phyloP scores from a whole-genome alignment of 495 filamentous ascomycete species.

The Aspergillus olivimuriae region DNA sequence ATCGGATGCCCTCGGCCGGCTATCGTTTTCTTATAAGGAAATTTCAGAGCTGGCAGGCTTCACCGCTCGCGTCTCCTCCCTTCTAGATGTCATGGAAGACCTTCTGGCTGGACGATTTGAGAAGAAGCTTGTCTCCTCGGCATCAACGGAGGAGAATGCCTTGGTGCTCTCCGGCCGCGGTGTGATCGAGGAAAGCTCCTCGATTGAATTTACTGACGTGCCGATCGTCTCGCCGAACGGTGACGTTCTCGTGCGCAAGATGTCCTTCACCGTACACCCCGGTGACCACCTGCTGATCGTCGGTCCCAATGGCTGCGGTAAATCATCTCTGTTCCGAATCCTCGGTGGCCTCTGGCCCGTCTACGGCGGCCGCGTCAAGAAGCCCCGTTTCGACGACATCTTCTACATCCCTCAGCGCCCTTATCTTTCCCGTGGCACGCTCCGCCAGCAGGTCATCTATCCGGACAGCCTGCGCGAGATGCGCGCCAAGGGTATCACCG shows the following conservation, averaged over 20 bases:
- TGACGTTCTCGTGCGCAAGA: conserved; percentile 74
- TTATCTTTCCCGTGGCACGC: conserved; percentile 79
- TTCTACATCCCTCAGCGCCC: conserved; percentile 98
- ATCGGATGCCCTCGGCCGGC: conserved; percentile 89
- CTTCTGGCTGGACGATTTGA: conserved; percentile 82
- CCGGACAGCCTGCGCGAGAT: conserved; percentile 85
- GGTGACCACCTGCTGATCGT: conserved; percentile 92
- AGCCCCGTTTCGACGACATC: conserved; percentile 82
- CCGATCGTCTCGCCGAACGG: conserved; percentile 98
- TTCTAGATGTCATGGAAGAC: conserved; percentile 93
- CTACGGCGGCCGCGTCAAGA: conserved; percentile 86
- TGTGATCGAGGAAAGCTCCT: conserved; percentile 63
- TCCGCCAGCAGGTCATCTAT: conserved; percentile 95
- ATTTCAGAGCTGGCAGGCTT: conserved; percentile 92
- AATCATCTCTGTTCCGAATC: conserved; percentile 92
- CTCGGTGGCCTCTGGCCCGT: conserved; percentile 98
- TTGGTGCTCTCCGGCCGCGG: conserved; percentile 77
- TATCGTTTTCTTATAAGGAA: conserved; percentile 99
- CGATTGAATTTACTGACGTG: conserved; percentile 84
- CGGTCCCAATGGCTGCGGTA: conserved; percentile 95
- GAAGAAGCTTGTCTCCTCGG: conserved; percentile 91
- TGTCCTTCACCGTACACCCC: conserved; percentile 79
- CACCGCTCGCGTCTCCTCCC: conserved; percentile 80
- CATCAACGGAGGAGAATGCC: conserved; percentile 67
- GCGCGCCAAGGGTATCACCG: conserved; percentile 75